Evolutionary conservation across 495 filamentous ascomycete genomes (phyloP), one percentile per base, ranked within the genome.

Genomic region (Acidiella bohemica): DNA sequence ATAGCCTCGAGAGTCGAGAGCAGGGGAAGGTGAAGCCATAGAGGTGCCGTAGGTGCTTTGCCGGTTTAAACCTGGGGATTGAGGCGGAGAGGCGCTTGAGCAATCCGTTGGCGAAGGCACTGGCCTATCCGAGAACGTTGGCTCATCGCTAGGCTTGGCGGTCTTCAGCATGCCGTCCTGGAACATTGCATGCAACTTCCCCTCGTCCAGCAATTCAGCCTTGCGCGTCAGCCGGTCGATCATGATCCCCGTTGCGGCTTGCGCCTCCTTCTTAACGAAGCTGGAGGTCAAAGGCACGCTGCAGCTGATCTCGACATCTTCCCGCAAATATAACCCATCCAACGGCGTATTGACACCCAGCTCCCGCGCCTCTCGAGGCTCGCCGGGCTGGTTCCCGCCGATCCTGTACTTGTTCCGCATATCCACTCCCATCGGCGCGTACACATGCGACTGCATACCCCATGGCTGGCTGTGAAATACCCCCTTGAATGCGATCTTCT

Each of bases 401-500:
- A 61, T 59, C 23, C 39, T 44, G 46, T 53, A 59, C 41, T 59
- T 61, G 41, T 57, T 55, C 13, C 58, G 42, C 37, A 61, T 30
- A 32, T 61, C 58, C 5, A 54, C 47, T 12, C 41, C 39, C 30
- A 56, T 45, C n/a, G 58, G 58, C 26, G 56, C 56, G 47, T 55
- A 59, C 11, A 55, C 51, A 47, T 61, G 58, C 10, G 52, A 53
- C 36, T 61, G 58, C 35, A 61, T 41, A 8, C 58, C 58, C 52
- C 56, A 59, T 9, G 56, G 54, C 50, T 57, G 56, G 34, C 57
- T 50, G 41, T 61, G 58, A 32, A 61, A 61, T 14, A 43, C 44
- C 27, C 58, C 58, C 34, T 58, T 57, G 53, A 61, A 61, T 32
- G 43, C 46, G 36, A 59, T 59, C 43, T 53, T 53, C 49, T 54